Evolutionary conservation across 805 yeast genomes (phyloP), one percentile per base, ranked within the genome.

Genomic region (Ogataea parapolymorpha): DNA sequence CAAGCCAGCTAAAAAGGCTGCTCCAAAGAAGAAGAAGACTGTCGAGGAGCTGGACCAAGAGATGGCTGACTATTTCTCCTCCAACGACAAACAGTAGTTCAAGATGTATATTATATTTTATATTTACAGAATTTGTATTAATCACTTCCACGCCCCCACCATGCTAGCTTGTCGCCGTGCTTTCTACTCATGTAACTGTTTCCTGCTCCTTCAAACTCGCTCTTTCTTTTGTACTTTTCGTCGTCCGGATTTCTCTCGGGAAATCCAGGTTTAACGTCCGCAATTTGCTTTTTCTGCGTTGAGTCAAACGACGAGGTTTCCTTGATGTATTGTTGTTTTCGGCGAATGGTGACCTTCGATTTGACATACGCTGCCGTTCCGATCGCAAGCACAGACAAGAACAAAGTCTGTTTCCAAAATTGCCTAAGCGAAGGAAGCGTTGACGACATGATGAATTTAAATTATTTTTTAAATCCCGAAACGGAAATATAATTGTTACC

Each of bases 11-110:
- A 46, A 42, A 30, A 43, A 42, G 41, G 37, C 41, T 32, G 56
- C 49, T 39, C 49, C 53, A 57, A 72, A 63, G 49, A 65, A 63
- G 49, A 71, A 72, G 67, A 89, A 89, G 77, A 80, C 95, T 39
- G 74, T 85, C 50, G 98, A 86, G 65, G 91, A 93, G 68, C 79
- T 91, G 61, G 99, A 93, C 68, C 95, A 90, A 63, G 98, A 91
- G 71, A 91, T 93, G 99, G 85, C 89, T 49, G 98, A 90, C 62
- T 91, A 91, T 71, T 90, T 91, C 56, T 80, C 79, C 49, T 80
- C 76, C 48, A 71, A 67, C 50, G 67, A 68, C 18, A 27, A 36
- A 17, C 34, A 34, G 34, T 39, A 37, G 31, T 17, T 32, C 27
- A 33, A 31, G 34, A 29, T 32, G 44, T 33, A 25, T 33, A 33